Evolutionary conservation across 345 rosid genomes (phyloP), one percentile per base, ranked within the genome.

Genomic region (Lepidium didymum): DNA sequence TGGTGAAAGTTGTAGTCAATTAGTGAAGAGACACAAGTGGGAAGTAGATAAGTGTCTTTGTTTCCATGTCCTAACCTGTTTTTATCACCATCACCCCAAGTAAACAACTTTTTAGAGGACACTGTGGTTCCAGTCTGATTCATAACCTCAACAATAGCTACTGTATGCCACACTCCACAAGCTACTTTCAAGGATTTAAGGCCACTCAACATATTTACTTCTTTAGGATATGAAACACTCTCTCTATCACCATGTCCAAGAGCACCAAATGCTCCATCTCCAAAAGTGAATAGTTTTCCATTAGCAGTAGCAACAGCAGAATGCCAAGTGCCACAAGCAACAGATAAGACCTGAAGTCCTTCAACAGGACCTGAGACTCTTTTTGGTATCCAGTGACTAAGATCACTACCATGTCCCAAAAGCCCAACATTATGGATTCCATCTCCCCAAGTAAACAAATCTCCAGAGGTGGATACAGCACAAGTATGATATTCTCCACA

Each of bases 31-130:
- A 94, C 89, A 54, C 96, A 83, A 51, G 89, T 89, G 3, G 99
- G 97, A 76, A 86, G 80, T 45, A 94, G 73, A 69, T 86, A 87
- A 62, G 87, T 78, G 8, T 91, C 99, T 80, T 86, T 89, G 79
- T 66, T 91, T 62, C 95, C 99, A 63, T 94, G 99, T 2, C 99
- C 99, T 73, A 94, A 68, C 47, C 96, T 89, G 54, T 89, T 44
- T 76, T 89, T 86, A 49, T 89, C 96, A 33, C 99, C 99, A 70
- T 89, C 97, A 14, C 99, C 99, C 99, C 99, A 94, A 11, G 96
- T 87, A 77, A 94, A 94, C 78, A 94, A 75, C 75, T 94, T 94
- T 68, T 82, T 83, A 0, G 96, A 83, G 27, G 85, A 72, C 40
- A 69, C 29, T 61, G 52, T 83, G 16, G 78, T 37, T 50, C 97